Conservation (phyloP, 2,329 filamentous ascomycete genomes). For the Claviceps cyperi region DNA sequence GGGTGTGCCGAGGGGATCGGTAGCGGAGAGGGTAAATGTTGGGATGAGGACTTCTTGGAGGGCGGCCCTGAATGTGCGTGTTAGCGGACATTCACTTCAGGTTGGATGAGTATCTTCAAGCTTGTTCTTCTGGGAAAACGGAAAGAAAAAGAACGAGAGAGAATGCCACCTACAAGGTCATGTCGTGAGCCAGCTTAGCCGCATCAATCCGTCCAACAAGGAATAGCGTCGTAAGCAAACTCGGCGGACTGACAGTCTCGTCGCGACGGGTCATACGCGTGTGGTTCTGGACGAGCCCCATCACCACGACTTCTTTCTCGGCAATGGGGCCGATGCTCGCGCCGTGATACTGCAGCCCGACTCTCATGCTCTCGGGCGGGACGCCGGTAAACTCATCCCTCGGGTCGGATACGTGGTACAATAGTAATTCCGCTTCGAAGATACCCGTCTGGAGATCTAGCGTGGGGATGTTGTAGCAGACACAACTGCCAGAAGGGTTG, state of each 20-base stretch:
- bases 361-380: conserved; percentile 35
- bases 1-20: conserved; percentile 31
- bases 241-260: conserved; percentile 19
- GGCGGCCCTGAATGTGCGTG: conserved; percentile 28
- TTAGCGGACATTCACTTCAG: not conserved
- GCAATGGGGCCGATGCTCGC: conserved; percentile 24
- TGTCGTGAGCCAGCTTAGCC: conserved; percentile 34
- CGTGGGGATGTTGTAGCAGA: conserved; percentile 70
- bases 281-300: conserved; percentile 11
- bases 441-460: conserved; percentile 52
- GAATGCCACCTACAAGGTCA: conserved; percentile 42
- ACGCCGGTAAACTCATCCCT: conserved; percentile 39
- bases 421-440: conserved; percentile 63
- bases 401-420: conserved; percentile 54
- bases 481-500: conserved; percentile 63
- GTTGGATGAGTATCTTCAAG: too few species aligned
- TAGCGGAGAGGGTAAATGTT: conserved; percentile 50
- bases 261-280: conserved; percentile 5
- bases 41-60: conserved; percentile 54
- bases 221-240: conserved; percentile 46
- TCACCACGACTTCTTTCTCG: conserved; percentile 12
- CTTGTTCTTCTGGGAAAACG: too few species aligned
- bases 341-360: conserved; percentile 38
- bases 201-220: conserved; percentile 56
- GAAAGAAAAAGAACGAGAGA: too few species aligned